Evolutionary conservation across 768 basidiomycete genomes (phyloP).

Genomic region (Lepiota venenata): DNA sequence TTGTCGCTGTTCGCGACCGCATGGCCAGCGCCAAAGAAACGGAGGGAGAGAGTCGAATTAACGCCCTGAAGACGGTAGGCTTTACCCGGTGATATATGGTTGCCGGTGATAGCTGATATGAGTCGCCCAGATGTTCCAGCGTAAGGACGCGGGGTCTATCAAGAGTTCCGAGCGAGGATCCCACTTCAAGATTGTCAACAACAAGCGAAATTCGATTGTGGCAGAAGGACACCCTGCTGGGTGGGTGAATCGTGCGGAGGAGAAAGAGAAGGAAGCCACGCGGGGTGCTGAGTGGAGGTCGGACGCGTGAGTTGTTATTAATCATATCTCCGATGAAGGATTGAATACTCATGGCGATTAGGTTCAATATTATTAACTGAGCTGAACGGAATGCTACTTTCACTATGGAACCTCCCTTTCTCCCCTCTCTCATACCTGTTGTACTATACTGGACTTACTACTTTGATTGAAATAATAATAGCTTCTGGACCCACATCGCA

Average conservation of each 20-base stretch:
- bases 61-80: conserved; percentile 60
- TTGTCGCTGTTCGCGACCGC: conserved; percentile 81
- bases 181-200: conserved; percentile 78
- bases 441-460: too few species aligned
- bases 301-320: conserved; percentile 3
- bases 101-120: background rate
- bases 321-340: background rate
- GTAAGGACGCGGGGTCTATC: conserved; percentile 43
- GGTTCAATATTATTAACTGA: background rate
- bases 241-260: conserved; percentile 61
- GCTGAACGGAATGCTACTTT: too few species aligned
- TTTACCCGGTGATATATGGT: too few species aligned
- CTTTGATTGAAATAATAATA: too few species aligned
- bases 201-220: conserved; percentile 69
- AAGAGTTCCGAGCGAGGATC: conserved; percentile 30
- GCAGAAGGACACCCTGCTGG: conserved; percentile 65
- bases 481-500: too few species aligned
- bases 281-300: conserved; percentile 5
- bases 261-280: conserved; percentile 31
- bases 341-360: background rate
- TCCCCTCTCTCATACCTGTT: too few species aligned
- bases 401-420: too few species aligned
- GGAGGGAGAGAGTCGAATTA: conserved; percentile 30
- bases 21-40: conserved; percentile 57
- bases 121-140: conserved; percentile 48